These are phyloP conservation scores for Suillus bovinus DNA, from an alignment of 768 basidiomycete genomes.

Conservation along the genomic window DNA sequence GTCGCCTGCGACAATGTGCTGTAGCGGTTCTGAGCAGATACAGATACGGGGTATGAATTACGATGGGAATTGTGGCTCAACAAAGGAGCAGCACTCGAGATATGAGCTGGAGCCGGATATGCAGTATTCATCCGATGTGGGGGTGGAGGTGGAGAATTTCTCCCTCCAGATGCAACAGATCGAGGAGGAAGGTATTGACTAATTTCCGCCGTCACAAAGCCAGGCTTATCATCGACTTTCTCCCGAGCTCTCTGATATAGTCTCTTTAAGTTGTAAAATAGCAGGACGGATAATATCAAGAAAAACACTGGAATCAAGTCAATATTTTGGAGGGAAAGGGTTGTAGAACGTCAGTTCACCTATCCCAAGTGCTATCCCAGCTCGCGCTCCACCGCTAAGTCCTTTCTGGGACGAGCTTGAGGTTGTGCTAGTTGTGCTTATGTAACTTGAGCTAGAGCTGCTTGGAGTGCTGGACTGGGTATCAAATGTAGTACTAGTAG, in stretches of 20 bases:
- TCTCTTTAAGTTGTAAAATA: conserved; percentile 11
- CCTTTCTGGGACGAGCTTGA: conserved; percentile 4
- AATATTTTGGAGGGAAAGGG: not conserved
- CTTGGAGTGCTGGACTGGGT: not conserved
- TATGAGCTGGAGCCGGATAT: not conserved
- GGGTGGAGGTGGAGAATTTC: not conserved
- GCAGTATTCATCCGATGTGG: not conserved
- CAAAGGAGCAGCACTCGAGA: conserved; percentile 1
- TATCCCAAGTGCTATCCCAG: conserved; percentile 28
- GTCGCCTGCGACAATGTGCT: conserved; percentile 8
- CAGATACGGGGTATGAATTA: conserved; percentile 2
- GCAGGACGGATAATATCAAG: conserved; percentile 3
- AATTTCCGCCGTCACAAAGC: conserved; percentile 1
- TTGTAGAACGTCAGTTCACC: conserved; percentile 16
- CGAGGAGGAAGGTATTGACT: conserved; percentile 2
- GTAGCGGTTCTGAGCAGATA: conserved; percentile 10
- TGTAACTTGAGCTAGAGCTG: conserved; percentile 8
- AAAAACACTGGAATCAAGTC: conserved; percentile 9
- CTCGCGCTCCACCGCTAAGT: conserved; percentile 19
- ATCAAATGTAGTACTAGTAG: not conserved
- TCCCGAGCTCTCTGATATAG: conserved; percentile 8
- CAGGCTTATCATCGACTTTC: not conserved
- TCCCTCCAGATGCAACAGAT: not conserved
- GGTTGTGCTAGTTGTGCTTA: conserved; percentile 2
- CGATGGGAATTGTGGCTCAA: not conserved